phyloP scores from a whole-genome alignment of 2,329 filamentous ascomycete species.

The Chalara sp. region DNA sequence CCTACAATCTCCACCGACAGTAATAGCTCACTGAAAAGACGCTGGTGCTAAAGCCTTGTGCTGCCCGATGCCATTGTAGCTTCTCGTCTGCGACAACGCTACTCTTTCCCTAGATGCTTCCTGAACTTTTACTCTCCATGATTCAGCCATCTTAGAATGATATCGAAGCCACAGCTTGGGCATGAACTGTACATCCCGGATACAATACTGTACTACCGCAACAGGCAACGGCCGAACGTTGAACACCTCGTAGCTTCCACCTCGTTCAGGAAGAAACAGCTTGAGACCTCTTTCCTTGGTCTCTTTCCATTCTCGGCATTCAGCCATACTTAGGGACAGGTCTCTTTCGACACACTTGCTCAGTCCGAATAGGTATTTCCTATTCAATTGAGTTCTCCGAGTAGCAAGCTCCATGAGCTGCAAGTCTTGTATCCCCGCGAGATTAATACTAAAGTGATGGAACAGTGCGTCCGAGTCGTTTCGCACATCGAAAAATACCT shows the following conservation, averaged over 20 bases:
- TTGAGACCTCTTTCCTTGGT: constrained; percentile 30
- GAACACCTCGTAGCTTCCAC: constrained; percentile 41
- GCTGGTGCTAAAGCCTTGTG: constrained; percentile 6
- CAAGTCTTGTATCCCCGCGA: constrained; percentile 42
- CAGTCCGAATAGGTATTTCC: constrained; percentile 28
- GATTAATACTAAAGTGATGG: constrained; percentile 33
- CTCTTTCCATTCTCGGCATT: constrained; percentile 24
- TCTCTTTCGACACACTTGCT: constrained; percentile 32
- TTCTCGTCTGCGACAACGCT: constrained; percentile 1
- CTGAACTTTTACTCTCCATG: background rate
- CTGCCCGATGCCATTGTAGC: constrained; percentile 1
- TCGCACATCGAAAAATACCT: constrained; percentile 52
- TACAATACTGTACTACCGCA: constrained; percentile 38
- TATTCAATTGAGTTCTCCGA: constrained; percentile 11
- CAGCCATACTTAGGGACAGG: constrained; percentile 3
- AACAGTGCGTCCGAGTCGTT: constrained; percentile 51
- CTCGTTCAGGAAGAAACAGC: constrained; percentile 35
- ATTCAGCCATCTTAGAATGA: constrained; percentile 9
- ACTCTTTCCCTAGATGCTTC: constrained; percentile 4
- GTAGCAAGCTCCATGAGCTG: constrained; percentile 49
- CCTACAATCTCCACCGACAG: background rate
- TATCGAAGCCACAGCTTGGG: constrained; percentile 31
- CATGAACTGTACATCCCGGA: constrained; percentile 37
- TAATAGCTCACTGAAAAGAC: background rate
- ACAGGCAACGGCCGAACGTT: constrained; percentile 35